Percentiles rank a stretch among this genome's conserved stretches.
Evolutionary conservation across 371 early-diverging fungal species (phyloP).

Genomic region (Zancudomyces culisetae): DNA sequence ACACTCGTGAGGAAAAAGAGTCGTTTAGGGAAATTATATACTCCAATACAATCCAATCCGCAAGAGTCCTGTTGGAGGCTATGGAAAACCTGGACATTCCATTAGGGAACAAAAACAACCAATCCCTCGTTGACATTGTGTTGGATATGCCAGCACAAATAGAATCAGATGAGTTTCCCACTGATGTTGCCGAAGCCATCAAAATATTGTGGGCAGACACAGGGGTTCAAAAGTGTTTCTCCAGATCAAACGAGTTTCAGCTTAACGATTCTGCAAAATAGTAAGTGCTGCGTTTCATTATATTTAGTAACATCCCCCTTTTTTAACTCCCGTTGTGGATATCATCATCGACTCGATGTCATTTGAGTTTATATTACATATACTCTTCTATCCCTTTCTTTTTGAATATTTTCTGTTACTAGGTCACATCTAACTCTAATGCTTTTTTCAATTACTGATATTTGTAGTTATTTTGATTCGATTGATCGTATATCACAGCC

Average conservation of each 20-base stretch:
- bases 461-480: slow-evolving; percentile 57
- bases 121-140: slow-evolving; percentile 42
- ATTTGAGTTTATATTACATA: too few relatives aligned
- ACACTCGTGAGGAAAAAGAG: slow-evolving; percentile 64
- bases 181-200: slow-evolving; percentile 57
- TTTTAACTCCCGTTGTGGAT: too few relatives aligned
- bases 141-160: slow-evolving; percentile 61
- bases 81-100: slow-evolving; percentile 65
- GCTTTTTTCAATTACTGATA: neutral
- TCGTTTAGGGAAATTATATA: slow-evolving; percentile 85
- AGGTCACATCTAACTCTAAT: too few relatives aligned
- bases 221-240: slow-evolving; percentile 61
- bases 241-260: slow-evolving; percentile 82
- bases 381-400: too few relatives aligned
- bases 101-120: slow-evolving; percentile 36
- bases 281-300: too few relatives aligned
- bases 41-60: slow-evolving; percentile 84
- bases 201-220: slow-evolving; percentile 62
- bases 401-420: too few relatives aligned
- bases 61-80: slow-evolving; percentile 84
- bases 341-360: too few relatives aligned
- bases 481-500: slow-evolving; percentile 69
- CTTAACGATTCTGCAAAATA: slow-evolving; percentile 38
- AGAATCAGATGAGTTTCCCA: slow-evolving; percentile 58
- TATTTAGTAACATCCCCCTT: too few relatives aligned